phyloP scores from a whole-genome alignment of 164 flowering plant species.

The Kalanchoe fedtschenkoi region DNA sequence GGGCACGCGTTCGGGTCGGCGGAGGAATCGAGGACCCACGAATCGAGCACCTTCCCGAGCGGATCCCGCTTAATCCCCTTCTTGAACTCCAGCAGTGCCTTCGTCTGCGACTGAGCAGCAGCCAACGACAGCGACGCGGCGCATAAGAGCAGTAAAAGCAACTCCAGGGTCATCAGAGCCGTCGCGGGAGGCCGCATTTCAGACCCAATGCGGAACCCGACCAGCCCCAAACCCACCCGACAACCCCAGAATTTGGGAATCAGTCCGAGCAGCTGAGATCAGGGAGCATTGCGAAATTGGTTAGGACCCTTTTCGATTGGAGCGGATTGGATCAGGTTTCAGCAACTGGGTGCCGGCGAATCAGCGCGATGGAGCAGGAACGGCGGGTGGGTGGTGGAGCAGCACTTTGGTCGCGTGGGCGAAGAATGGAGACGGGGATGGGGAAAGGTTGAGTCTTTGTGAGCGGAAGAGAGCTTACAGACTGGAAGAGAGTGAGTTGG shows the following conservation, averaged over 20 bases:
- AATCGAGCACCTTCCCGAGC: conserved; percentile 16
- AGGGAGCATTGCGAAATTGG: neutral
- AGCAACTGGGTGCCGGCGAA: neutral
- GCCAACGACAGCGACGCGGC: neutral
- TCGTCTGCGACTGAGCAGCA: neutral
- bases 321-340: conserved; percentile 22
- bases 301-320: conserved; percentile 1
- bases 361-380: neutral
- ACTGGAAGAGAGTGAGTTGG: neutral
- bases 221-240: neutral
- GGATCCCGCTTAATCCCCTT: conserved; percentile 75
- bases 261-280: neutral
- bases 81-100: conserved; percentile 60
- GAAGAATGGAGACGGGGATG: neutral
- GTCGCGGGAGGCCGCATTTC: neutral
- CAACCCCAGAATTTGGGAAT: neutral
- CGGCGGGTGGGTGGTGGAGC: neutral
- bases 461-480: neutral
- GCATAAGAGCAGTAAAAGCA: too few species aligned
- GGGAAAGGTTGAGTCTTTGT: too few species aligned
- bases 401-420: neutral
- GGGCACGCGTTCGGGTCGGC: conserved; percentile 32
- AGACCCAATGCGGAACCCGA: neutral
- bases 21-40: conserved; percentile 32
- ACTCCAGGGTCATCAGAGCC: neutral